Evolutionary conservation across 305 asterid species (phyloP).

Genomic region (Plantago lanceolata): DNA sequence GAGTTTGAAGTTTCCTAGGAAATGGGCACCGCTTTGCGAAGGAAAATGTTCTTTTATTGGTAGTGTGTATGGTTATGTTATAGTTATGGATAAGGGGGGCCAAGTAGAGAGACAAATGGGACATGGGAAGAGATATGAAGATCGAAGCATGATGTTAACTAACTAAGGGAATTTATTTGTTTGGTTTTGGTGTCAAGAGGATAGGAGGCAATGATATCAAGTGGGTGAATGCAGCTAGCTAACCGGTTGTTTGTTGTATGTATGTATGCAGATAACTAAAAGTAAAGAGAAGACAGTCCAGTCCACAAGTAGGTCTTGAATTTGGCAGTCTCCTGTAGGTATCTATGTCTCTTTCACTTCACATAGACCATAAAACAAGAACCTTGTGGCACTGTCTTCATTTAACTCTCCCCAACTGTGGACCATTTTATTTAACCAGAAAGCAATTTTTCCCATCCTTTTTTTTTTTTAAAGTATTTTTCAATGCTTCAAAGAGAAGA

Average conservation of each 20-base stretch:
- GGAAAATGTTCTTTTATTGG: neutral
- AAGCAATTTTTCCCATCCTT: neutral
- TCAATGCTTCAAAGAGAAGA: slow-evolving; percentile 33
- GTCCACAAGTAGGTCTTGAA: slow-evolving; percentile 29
- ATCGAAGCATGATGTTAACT: slow-evolving; percentile 33
- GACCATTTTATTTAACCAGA: slow-evolving; percentile 39
- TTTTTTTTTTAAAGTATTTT: neutral
- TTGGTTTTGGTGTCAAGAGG: slow-evolving; percentile 58
- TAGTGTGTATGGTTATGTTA: slow-evolving; percentile 20
- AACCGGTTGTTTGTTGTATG: slow-evolving; percentile 9
- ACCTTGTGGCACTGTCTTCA: slow-evolving; percentile 68
- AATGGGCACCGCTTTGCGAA: too few species aligned
- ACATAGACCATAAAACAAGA: slow-evolving; percentile 59
- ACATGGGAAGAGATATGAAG: slow-evolving; percentile 35
- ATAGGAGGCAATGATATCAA: slow-evolving; percentile 58
- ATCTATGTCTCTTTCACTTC: slow-evolving; percentile 35
- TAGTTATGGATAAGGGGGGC: slow-evolving; percentile 44
- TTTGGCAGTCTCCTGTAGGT: slow-evolving; percentile 29
- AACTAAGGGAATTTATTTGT: slow-evolving; percentile 53
- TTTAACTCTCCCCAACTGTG: slow-evolving; percentile 42
- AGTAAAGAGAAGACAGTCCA: slow-evolving; percentile 34
- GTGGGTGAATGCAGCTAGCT: slow-evolving; percentile 42
- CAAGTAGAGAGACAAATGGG: slow-evolving; percentile 36
- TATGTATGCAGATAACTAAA: slow-evolving; percentile 15
- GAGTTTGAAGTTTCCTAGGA: too few species aligned